Percentiles rank a stretch among this genome's conserved stretches.
Conservation (phyloP, 169 alveolate species). For the Plasmodium blacklocki region DNA sequence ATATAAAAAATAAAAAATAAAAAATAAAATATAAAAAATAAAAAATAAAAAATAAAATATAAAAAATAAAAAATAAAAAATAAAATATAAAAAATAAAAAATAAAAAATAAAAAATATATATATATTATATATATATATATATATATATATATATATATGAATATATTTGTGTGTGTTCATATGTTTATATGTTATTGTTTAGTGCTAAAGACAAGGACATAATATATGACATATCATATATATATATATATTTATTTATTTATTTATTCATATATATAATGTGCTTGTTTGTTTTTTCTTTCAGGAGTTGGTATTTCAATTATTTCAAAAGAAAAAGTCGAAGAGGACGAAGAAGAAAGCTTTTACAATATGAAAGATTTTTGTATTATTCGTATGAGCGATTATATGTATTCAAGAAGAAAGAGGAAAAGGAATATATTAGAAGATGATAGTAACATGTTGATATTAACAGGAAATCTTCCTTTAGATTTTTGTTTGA, state of each 20-base stretch:
- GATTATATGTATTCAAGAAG: conserved; percentile 10
- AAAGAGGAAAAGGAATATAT: conserved; percentile 35
- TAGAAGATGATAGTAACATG: conserved; percentile 21
- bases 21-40: neutral
- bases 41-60: too few relatives aligned
- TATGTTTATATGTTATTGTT: neutral
- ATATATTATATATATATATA: too few relatives aligned
- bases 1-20: neutral
- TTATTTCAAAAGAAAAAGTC: conserved; percentile 36
- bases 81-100: neutral
- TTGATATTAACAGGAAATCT: conserved; percentile 40
- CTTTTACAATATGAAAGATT: conserved; percentile 45
- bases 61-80: too few relatives aligned
- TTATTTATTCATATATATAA: neutral
- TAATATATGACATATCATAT: conserved; percentile 5
- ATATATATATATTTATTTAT: neutral
- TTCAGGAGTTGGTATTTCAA: conserved; percentile 13
- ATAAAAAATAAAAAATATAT: neutral
- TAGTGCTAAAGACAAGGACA: neutral
- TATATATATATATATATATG: neutral
- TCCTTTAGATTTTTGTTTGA: conserved; percentile 72
- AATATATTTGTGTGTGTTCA: neutral
- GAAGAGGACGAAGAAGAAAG: conserved; percentile 34
- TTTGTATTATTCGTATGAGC: conserved; percentile 42
- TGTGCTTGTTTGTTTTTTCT: neutral